phyloP scores from a whole-genome alignment of 306 rosid species.

The Geum urbanum region DNA sequence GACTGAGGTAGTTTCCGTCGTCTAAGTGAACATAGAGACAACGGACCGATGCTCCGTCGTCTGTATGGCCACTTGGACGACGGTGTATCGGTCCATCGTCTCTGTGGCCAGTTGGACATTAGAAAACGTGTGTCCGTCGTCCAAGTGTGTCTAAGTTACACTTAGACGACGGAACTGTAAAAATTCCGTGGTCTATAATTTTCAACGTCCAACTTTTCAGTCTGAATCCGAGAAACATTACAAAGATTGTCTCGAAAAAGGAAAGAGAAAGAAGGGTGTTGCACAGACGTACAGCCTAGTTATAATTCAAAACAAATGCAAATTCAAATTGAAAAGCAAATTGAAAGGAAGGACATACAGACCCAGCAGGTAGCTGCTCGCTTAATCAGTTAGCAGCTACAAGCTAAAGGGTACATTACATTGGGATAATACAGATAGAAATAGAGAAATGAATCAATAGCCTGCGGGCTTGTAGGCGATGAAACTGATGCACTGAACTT shows the following conservation, averaged over 20 bases:
- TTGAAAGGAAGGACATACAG: not conserved
- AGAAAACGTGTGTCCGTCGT: too few relatives aligned
- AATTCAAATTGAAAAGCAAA: not conserved
- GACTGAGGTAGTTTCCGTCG: too few relatives aligned
- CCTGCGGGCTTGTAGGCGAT: slow-evolving; percentile 51
- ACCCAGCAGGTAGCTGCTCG: not conserved
- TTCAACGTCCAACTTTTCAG: not conserved
- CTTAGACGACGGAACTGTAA: too few relatives aligned
- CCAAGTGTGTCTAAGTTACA: too few relatives aligned
- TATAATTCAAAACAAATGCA: not conserved
- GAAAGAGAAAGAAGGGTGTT: not conserved
- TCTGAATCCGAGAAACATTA: slow-evolving; percentile 11
- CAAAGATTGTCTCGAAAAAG: slow-evolving; percentile 14
- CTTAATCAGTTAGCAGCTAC: not conserved
- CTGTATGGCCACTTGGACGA: too few relatives aligned
- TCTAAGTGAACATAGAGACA: too few relatives aligned
- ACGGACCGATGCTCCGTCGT: too few relatives aligned
- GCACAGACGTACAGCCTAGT: slow-evolving; percentile 5
- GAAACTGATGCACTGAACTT: slow-evolving; percentile 84
- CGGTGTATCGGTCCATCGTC: too few relatives aligned
- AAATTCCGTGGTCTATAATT: too few relatives aligned
- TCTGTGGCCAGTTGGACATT: too few relatives aligned
- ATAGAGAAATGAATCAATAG: not conserved
- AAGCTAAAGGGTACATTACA: not conserved
- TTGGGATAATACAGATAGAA: not conserved